A percentile compares a stretch with the other conserved stretches of the same genome.
phyloP scores from a whole-genome alignment of 192 early-diverging fungal species.

The Entomortierella lignicola region DNA sequence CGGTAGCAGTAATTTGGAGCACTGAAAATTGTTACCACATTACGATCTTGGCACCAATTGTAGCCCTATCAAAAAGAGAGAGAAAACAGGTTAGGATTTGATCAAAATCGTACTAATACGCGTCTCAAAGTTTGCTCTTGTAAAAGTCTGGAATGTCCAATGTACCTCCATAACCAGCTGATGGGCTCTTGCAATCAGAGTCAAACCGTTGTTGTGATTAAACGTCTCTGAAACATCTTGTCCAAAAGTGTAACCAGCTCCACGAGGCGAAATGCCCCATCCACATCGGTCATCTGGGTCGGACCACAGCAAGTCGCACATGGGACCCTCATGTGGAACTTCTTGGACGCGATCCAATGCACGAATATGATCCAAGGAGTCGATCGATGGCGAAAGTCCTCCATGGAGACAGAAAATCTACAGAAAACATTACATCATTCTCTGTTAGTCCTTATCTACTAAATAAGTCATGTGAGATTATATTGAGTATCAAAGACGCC shows the following conservation, averaged over 20 bases:
- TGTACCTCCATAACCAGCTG: conserved; percentile 90
- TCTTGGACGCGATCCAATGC: conserved; percentile 95
- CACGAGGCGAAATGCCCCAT: conserved; percentile 89
- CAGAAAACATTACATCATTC: background rate
- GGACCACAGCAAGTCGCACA: conserved; percentile 91
- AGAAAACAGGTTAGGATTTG: background rate
- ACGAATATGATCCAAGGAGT: conserved; percentile 96
- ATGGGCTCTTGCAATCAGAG: conserved; percentile 95
- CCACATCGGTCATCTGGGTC: conserved; percentile 90
- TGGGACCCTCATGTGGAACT: conserved; percentile 88
- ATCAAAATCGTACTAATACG: no score
- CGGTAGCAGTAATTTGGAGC: conserved; percentile 99
- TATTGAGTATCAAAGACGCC: background rate
- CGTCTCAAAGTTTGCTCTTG: background rate
- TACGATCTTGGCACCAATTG: conserved; percentile 98
- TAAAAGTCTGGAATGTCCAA: no score
- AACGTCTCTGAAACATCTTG: conserved; percentile 89
- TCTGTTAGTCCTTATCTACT: background rate
- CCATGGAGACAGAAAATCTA: conserved; percentile 99
- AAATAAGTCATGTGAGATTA: background rate
- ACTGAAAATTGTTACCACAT: conserved; percentile 99
- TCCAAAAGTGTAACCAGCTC: conserved; percentile 90
- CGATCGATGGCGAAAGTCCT: conserved; percentile 95
- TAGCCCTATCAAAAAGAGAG: conserved; percentile 75
- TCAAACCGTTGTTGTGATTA: conserved; percentile 96